phyloP scores from a whole-genome alignment of 202 grass and related monocot genomes.

The Setaria viridis region DNA sequence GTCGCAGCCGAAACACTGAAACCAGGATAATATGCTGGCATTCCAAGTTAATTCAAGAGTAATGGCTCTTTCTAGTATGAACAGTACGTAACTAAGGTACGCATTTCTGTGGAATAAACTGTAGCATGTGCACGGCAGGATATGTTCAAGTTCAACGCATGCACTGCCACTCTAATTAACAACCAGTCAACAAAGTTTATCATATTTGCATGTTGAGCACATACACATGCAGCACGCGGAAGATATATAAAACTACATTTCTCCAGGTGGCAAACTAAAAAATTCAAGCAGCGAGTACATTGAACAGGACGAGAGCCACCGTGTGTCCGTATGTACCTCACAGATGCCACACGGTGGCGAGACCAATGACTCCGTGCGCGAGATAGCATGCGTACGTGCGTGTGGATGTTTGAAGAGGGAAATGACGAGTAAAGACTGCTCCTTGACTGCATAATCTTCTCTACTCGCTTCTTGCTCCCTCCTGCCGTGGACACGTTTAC shows the following conservation, averaged over 20 bases:
- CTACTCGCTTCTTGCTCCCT: background rate
- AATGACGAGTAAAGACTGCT: slow-evolving; percentile 54
- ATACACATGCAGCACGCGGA: background rate
- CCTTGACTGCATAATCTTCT: slow-evolving; percentile 43
- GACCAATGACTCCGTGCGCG: slow-evolving; percentile 10
- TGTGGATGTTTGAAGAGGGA: slow-evolving; percentile 29
- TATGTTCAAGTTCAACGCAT: background rate
- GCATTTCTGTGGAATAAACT: background rate
- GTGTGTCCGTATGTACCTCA: too few relatives aligned
- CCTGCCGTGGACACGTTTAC: background rate
- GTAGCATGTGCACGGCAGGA: background rate
- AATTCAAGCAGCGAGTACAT: slow-evolving; percentile 26
- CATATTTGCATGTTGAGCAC: slow-evolving; percentile 15
- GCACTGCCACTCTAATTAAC: background rate
- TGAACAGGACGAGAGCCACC: background rate
- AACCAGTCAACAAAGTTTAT: slow-evolving; percentile 1
- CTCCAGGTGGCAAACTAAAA: background rate
- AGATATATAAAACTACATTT: background rate
- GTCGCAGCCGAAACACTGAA: background rate
- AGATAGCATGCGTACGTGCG: background rate
- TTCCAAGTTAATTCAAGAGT: background rate
- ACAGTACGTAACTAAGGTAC: background rate
- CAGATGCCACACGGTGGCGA: slow-evolving; percentile 3
- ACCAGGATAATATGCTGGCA: too few relatives aligned
- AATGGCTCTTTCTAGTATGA: background rate